Conservation (phyloP, 2,329 filamentous ascomycete species). For the Alternaria angustiovoidea region DNA sequence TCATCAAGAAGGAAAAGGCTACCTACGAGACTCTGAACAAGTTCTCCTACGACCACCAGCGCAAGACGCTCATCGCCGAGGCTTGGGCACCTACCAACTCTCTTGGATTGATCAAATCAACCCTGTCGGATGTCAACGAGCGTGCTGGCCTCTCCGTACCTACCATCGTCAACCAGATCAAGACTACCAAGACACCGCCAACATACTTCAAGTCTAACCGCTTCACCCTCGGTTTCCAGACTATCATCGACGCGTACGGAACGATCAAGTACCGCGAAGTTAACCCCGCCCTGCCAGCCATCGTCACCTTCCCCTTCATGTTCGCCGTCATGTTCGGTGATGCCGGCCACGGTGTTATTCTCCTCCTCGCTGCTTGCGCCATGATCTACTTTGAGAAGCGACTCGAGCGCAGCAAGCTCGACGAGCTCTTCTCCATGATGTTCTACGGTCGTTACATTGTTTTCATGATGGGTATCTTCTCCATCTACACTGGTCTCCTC, state of each 20-base stretch:
- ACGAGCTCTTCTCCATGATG: conserved; percentile 97
- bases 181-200: conserved; percentile 94
- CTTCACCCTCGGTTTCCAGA: conserved; percentile 97
- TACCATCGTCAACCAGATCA: conserved; percentile 97
- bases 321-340: conserved; percentile 99
- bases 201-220: conserved; percentile 99
- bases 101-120: conserved; percentile 86
- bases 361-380: conserved; percentile 80
- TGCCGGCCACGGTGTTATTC: conserved; percentile 90
- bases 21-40: conserved; percentile 95
- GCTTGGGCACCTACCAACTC: conserved; percentile 97
- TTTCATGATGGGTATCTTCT: conserved; percentile 97
- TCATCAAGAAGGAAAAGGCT: conserved; percentile 97
- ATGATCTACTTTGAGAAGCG: conserved; percentile 98
- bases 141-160: conserved; percentile 94
- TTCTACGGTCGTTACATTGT: conserved; percentile 99
- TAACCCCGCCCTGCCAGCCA: conserved; percentile 93
- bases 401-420: conserved; percentile 83
- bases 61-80: conserved; percentile 96
- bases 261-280: conserved; percentile 97
- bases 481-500: conserved; percentile 94
- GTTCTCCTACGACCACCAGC: conserved; percentile 94
- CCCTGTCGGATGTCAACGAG: conserved; percentile 95
- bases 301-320: conserved; percentile 98
- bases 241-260: conserved; percentile 98